Evolutionary conservation across 2,329 filamentous ascomycete species (phyloP).

Genomic region (Verticillium isaacii): DNA sequence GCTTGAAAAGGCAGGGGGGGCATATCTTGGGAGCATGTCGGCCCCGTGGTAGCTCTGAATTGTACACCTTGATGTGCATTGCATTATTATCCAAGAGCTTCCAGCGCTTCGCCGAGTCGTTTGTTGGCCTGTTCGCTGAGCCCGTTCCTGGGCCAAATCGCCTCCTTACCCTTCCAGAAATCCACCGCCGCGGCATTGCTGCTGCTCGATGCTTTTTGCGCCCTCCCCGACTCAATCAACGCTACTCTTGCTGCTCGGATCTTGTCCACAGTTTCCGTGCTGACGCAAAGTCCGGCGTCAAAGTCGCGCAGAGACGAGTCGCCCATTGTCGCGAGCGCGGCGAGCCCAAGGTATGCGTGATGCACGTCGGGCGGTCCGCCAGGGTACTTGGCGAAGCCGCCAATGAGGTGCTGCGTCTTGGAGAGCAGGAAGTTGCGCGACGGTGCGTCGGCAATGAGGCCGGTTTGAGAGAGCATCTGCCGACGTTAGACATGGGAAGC

Average conservation of each 20-base stretch:
- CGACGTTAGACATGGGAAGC: background rate
- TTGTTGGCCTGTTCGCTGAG: background rate
- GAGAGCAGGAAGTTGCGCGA: conserved; percentile 77
- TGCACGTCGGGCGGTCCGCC: conserved; percentile 72
- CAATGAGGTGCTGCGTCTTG: conserved; percentile 81
- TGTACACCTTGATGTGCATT: background rate
- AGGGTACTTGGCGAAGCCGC: conserved; percentile 72
- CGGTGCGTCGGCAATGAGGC: conserved; percentile 53
- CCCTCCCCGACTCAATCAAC: conserved; percentile 17
- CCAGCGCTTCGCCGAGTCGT: background rate
- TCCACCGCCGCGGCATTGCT: background rate
- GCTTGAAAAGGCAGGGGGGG: background rate
- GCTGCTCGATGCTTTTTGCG: background rate
- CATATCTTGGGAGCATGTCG: background rate
- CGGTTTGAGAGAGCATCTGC: conserved; percentile 52
- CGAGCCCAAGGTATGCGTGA: conserved; percentile 84
- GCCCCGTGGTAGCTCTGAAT: background rate
- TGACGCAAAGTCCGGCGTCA: conserved; percentile 74
- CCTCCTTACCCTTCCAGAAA: conserved; percentile 1
- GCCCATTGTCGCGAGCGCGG: conserved; percentile 68
- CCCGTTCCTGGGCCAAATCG: background rate
- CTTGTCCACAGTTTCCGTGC: conserved; percentile 48
- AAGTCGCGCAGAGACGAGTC: conserved; percentile 66
- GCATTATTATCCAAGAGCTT: background rate
- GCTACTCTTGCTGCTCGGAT: conserved; percentile 41